Evolutionary conservation across 306 rosid genomes (phyloP), one percentile per base, ranked within the genome.

Genomic region (Coriaria nepalensis): DNA sequence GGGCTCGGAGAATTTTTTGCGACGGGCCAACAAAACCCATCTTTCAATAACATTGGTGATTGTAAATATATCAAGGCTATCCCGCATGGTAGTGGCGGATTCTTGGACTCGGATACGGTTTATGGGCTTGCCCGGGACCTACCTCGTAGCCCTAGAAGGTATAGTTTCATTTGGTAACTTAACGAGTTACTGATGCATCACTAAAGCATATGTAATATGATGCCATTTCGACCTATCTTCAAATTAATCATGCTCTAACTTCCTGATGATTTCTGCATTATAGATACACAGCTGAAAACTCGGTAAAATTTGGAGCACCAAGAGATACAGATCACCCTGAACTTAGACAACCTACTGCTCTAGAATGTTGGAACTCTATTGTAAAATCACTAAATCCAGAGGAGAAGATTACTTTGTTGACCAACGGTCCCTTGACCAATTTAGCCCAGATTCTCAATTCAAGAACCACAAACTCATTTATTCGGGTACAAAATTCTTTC

Each of bases 371-470:
- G 95, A 72, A 77, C 10, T 63, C 94, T 7, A 35, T 69, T 15
- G 53, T 79, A 69, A 62, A 63, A 53, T 52, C 73, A 68, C 20
- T 63, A 33, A 66, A 77, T 33, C 69, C 84, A 32, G 78, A 65
- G 52, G 67, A 85, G n/a, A 81, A 77, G 77, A 54, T 90, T 62
- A 75, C 87, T 41, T 67, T 90, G 14, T 69, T 90, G 42, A 82
- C 94, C 48, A 90, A 81, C 75, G 98, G 98, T 46, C 98, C 98
- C 40, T 70, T 90, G 64, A 90, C 98, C 47, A 85, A 70, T 75
- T 73, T 90, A 57, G 94, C 95, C 37, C 81, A 77, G 64, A 64
- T 72, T 32, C 29, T 20, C 29, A 20, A 20, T 20, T 20, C 29
- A 20, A 20, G 29, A 20, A 20, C 29, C 29, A 20, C 29, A 20